phyloP scores from a whole-genome alignment of 108 stramenopile species.

The Pelagomonas calceolata region DNA sequence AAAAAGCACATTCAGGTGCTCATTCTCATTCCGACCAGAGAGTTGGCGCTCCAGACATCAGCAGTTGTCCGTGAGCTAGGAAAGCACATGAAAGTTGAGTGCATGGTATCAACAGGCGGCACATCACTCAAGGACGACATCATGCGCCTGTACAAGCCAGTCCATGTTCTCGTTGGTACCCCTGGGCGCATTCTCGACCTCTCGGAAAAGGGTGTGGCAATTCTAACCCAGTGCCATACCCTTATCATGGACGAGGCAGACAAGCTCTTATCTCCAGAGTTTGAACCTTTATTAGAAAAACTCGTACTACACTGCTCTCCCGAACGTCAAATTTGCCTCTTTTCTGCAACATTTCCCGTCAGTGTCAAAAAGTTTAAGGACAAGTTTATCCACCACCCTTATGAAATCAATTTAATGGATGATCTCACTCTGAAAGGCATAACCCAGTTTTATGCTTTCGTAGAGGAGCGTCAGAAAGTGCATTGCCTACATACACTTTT shows the following conservation, averaged over 20 bases:
- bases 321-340: conserved; percentile 91
- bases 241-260: conserved; percentile 98
- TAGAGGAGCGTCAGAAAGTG: conserved; percentile 96
- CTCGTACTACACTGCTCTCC: conserved; percentile 69
- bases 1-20: conserved; percentile 77
- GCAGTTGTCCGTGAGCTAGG: neutral
- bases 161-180: conserved; percentile 89
- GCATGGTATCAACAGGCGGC: conserved; percentile 96
- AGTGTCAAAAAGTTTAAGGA: conserved; percentile 91
- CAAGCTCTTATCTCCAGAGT: conserved; percentile 90
- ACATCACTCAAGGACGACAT: conserved; percentile 95
- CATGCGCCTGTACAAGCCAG: conserved; percentile 90
- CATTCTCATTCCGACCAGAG: conserved; percentile 91
- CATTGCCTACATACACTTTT: conserved; percentile 97
- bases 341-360: conserved; percentile 96
- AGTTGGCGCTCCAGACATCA: conserved; percentile 94
- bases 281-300: conserved; percentile 88
- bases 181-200: conserved; percentile 96
- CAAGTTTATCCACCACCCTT: conserved; percentile 74
- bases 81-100: conserved; percentile 86
- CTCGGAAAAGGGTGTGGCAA: conserved; percentile 86
- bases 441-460: conserved; percentile 96
- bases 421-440: conserved; percentile 97
- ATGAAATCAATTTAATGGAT: conserved; percentile 96
- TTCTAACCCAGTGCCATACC: conserved; percentile 79